These are phyloP conservation scores for Xylariaceae sp. DNA, from an alignment of 2,329 filamentous ascomycete genomes.

Conservation along the genomic window DNA sequence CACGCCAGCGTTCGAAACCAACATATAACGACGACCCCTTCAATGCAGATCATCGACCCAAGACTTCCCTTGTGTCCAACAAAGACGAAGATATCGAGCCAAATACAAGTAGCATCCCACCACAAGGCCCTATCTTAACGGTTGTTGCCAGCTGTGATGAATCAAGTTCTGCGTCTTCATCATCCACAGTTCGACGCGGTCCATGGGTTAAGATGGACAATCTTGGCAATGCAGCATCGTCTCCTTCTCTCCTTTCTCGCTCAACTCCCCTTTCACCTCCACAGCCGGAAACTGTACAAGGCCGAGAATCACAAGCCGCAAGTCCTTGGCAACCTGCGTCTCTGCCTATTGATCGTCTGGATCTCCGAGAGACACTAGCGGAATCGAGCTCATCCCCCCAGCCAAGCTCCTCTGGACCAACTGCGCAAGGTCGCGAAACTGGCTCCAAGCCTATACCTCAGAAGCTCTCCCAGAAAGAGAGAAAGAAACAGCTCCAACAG, in stretches of 20 bases:
- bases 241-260: constrained; percentile 11
- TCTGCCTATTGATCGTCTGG: constrained; percentile 58
- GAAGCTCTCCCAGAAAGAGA: constrained; percentile 86
- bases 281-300: constrained; percentile 11
- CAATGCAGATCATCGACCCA: constrained; percentile 64
- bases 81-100: constrained; percentile 76
- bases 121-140: constrained; percentile 26
- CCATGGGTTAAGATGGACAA: constrained; percentile 32
- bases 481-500: constrained; percentile 74
- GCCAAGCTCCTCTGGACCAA: constrained; percentile 50
- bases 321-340: constrained; percentile 47
- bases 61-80: constrained; percentile 73
- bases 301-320: constrained; percentile 22
- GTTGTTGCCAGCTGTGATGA: constrained; percentile 21
- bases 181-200: constrained; percentile 37
- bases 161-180: constrained; percentile 30
- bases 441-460: constrained; percentile 36
- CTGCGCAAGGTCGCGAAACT: constrained; percentile 44
- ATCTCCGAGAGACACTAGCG: constrained; percentile 71
- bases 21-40: constrained; percentile 52
- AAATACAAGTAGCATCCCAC: constrained; percentile 29
- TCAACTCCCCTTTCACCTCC: constrained; percentile 8
- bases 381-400: constrained; percentile 47
- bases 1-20: constrained; percentile 43
- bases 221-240: constrained; percentile 11